These are phyloP conservation scores for Pestalotiopsis sp. DNA, from an alignment of 2,329 filamentous ascomycete genomes.

Conservation along the genomic window DNA sequence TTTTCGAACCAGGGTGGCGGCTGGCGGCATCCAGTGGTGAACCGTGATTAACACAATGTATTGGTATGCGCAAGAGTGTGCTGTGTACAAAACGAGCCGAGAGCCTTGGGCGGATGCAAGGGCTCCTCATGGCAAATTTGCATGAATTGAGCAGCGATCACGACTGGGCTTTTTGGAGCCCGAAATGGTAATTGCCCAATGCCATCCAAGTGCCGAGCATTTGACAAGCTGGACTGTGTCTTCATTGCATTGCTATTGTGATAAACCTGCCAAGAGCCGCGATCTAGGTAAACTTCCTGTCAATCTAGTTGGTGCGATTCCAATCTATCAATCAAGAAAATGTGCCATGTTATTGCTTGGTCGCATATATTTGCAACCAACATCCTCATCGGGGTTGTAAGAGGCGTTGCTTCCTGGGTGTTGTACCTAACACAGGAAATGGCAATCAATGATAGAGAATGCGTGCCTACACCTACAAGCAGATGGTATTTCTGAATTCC, in stretches of 20 bases:
- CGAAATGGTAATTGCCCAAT: neutral
- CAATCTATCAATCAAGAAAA: neutral
- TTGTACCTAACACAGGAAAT: too few species aligned
- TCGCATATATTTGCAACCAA: neutral
- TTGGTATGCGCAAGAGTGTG: too few species aligned
- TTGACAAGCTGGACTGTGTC: neutral
- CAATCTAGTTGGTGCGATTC: neutral
- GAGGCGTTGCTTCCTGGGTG: too few species aligned
- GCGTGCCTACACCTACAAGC: too few species aligned
- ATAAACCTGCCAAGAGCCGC: neutral
- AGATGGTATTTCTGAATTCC: neutral
- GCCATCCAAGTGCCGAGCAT: neutral
- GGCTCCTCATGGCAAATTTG: neutral
- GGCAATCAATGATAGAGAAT: too few species aligned
- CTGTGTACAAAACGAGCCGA: too few species aligned
- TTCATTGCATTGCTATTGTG: neutral
- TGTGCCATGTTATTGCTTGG: neutral
- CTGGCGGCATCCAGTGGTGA: too few species aligned
- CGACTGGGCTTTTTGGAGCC: neutral
- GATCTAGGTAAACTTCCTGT: neutral
- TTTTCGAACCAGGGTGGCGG: too few species aligned
- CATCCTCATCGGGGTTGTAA: neutral
- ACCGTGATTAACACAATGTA: too few species aligned
- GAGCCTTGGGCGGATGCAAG: too few species aligned
- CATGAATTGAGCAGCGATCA: neutral